A percentile compares a stretch with the other conserved stretches of the same genome.
Evolutionary conservation across 345 rosid genomes (phyloP).

Genomic region (Syzygium oleosum): DNA sequence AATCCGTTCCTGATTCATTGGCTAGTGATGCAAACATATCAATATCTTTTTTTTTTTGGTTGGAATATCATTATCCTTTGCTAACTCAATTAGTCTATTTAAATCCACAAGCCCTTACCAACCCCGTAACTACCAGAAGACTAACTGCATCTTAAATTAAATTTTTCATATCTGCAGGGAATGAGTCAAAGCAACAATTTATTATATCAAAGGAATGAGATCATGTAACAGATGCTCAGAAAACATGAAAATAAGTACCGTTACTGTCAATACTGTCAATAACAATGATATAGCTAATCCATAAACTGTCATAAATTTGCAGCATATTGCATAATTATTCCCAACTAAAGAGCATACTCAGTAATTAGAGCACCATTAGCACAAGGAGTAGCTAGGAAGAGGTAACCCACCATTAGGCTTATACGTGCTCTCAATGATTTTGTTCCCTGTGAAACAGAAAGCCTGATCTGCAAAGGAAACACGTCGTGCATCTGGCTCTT

Average conservation of each 20-base stretch:
- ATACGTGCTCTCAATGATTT: conserved; percentile 43
- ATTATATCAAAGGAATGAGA: background rate
- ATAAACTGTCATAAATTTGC: background rate
- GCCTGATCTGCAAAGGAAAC: conserved; percentile 49
- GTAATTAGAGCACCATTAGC: background rate
- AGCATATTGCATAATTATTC: background rate
- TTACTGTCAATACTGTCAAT: background rate
- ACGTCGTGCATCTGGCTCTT: conserved; percentile 38
- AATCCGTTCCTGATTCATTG: background rate
- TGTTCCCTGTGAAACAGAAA: conserved; percentile 32
- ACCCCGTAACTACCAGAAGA: background rate
- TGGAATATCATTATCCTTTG: background rate
- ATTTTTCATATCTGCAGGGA: background rate
- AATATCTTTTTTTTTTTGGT: background rate
- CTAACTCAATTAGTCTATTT: background rate
- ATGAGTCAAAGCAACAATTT: background rate
- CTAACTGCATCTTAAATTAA: background rate
- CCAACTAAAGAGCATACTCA: background rate
- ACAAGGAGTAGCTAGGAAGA: background rate
- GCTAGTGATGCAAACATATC: background rate
- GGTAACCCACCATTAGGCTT: conserved; percentile 30
- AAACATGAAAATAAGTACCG: background rate
- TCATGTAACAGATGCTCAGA: background rate
- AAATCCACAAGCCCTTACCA: background rate
- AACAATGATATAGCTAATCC: background rate